Evolutionary conservation across 2,329 filamentous ascomycete genomes (phyloP).

Genomic region (Ceratocystis colombiana): DNA sequence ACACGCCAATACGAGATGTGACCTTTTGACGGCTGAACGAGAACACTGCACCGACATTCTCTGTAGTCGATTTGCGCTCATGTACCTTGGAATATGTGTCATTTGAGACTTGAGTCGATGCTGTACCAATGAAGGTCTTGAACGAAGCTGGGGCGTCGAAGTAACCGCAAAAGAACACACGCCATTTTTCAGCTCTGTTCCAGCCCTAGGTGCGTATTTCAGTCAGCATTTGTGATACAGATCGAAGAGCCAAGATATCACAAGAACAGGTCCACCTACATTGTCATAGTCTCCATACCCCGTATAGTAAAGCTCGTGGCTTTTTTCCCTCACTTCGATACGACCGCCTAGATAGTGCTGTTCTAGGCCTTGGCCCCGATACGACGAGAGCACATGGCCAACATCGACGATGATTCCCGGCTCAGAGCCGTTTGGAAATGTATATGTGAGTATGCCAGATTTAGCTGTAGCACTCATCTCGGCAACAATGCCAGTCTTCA

Average conservation of each 20-base stretch:
- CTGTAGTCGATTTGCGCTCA: constrained; percentile 30
- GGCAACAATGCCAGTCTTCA: constrained; percentile 46
- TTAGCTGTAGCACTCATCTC: constrained; percentile 48
- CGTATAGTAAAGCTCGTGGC: constrained; percentile 37
- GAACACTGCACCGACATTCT: constrained; percentile 42
- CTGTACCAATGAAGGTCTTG: constrained; percentile 37
- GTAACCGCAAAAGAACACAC: constrained; percentile 52
- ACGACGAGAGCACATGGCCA: constrained; percentile 55
- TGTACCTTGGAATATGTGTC: constrained; percentile 32
- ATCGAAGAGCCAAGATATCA: constrained; percentile 9
- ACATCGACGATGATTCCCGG: constrained; percentile 52
- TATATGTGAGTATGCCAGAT: constrained; percentile 52
- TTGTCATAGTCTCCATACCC: constrained; percentile 55
- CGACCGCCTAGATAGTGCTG: constrained; percentile 53
- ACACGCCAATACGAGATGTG: constrained; percentile 54
- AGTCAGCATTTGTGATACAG: background rate
- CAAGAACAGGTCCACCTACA: constrained; percentile 32
- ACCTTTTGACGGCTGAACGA: constrained; percentile 41
- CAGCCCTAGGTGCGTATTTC: constrained; percentile 38
- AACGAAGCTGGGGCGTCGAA: constrained; percentile 41
- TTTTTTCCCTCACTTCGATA: constrained; percentile 42
- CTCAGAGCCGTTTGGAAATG: constrained; percentile 39
- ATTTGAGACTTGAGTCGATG: constrained; percentile 32
- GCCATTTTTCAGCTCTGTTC: constrained; percentile 55
- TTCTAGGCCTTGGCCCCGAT: constrained; percentile 48